Evolutionary conservation across 75 land plant genomes (phyloP).

Genomic region (Isoetes taiwanensis): DNA sequence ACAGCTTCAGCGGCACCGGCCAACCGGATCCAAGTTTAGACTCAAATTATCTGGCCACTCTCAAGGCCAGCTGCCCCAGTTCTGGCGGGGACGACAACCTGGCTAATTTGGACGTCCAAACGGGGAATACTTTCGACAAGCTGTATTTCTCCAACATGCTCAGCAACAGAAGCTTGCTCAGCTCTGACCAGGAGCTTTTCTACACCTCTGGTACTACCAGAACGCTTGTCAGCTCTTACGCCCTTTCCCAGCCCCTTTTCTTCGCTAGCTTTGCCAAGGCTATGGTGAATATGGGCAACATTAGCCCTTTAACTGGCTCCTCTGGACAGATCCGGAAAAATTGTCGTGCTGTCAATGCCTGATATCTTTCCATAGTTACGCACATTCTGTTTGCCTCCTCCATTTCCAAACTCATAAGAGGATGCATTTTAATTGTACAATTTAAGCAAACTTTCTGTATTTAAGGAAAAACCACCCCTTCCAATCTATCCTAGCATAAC

Average conservation of each 20-base stretch:
- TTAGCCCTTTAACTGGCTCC: neutral
- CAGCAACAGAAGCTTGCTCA: slow-evolving; percentile 10
- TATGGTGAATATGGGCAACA: slow-evolving; percentile 6
- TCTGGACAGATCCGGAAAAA: neutral
- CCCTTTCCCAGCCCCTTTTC: slow-evolving; percentile 10
- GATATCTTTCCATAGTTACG: too few relatives aligned
- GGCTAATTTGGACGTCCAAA: slow-evolving; percentile 12
- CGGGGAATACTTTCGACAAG: slow-evolving; percentile 13
- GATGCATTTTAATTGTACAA: too few relatives aligned
- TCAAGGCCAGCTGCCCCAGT: slow-evolving; percentile 19
- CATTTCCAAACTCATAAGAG: too few relatives aligned
- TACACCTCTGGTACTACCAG: slow-evolving; percentile 9
- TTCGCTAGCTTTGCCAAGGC: neutral
- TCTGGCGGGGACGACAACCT: slow-evolving; percentile 20
- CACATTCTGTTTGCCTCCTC: too few relatives aligned
- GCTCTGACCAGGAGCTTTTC: slow-evolving; percentile 24
- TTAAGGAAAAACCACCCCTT: too few relatives aligned
- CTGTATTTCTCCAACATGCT: slow-evolving; percentile 10
- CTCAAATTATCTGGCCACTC: slow-evolving; percentile 10
- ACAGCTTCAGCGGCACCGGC: slow-evolving; percentile 40
- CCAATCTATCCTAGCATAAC: too few relatives aligned
- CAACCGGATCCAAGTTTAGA: slow-evolving; percentile 34
- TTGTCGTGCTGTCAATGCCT: slow-evolving; percentile 4
- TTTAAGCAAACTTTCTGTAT: too few relatives aligned
- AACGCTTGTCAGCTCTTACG: slow-evolving; percentile 21